phyloP scores from a whole-genome alignment of 768 basidiomycete species.

The Pleurotus ostreatus region DNA sequence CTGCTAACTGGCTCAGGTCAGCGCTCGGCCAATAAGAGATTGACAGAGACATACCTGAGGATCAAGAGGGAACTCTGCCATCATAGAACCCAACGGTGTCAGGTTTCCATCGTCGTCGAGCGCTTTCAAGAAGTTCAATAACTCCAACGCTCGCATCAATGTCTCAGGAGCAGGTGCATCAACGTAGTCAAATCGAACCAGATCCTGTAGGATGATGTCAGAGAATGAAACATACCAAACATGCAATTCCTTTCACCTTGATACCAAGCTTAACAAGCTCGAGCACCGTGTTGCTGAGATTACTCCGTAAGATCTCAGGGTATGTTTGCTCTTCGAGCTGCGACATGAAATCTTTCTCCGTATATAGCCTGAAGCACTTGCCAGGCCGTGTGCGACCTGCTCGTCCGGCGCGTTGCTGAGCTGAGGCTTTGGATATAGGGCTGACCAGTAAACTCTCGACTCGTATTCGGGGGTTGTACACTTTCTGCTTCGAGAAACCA shows the following conservation, averaged over 20 bases:
- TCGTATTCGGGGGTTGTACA: slow-evolving; percentile 96
- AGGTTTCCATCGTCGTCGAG: slow-evolving; percentile 93
- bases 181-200: slow-evolving; percentile 84
- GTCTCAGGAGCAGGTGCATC: slow-evolving; percentile 96
- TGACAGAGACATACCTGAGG: slow-evolving; percentile 66
- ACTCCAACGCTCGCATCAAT: slow-evolving; percentile 92
- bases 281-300: slow-evolving; percentile 89
- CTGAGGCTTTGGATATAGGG: slow-evolving; percentile 95
- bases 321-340: slow-evolving; percentile 97
- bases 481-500: slow-evolving; percentile 96
- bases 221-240: background rate
- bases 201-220: slow-evolving; percentile 45
- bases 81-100: slow-evolving; percentile 80
- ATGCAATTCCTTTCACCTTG: slow-evolving; percentile 43
- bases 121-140: slow-evolving; percentile 88
- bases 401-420: slow-evolving; percentile 94
- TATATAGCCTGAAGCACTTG: slow-evolving; percentile 96
- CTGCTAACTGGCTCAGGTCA: slow-evolving; percentile 61
- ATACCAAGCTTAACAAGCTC: slow-evolving; percentile 94
- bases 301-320: slow-evolving; percentile 92
- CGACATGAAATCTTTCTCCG: slow-evolving; percentile 93
- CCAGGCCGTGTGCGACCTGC: slow-evolving; percentile 95
- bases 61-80: slow-evolving; percentile 99
- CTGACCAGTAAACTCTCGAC: slow-evolving; percentile 92
- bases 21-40: background rate